Base-by-base conservation (phyloP, 129 eudicot species). In the Tagetes patula region DNA sequence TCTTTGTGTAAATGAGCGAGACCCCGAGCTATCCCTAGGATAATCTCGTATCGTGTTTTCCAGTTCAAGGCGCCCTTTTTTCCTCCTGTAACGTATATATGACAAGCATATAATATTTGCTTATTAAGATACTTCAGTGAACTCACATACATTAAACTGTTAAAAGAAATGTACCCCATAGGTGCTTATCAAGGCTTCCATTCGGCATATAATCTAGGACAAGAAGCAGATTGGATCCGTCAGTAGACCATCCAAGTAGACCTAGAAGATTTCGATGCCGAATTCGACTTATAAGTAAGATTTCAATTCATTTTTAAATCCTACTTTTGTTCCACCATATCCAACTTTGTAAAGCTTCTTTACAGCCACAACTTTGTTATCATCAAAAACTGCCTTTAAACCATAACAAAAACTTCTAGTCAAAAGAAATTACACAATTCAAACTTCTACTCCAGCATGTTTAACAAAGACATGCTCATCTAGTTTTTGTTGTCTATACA, bases 1-100 rank as follows among this genome's bases (percentile, higher is more conserved):
- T 59, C 65, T 3, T 59, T 33, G 40, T 59, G 65, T 59, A 59
- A 41, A 33, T 59, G 65, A 8, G 65, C 39, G 4, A 59, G 14
- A 59, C 65, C 65, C 7, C 41, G n/a, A 59, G 65, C 65, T 59
- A 59, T 34, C 65, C 65, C 65, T 9, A 59, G 9, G 42, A 59
- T 59, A 12, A 59, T 59, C 2, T 59, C 39, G 11, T 59, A 59
- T 34, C 65, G 41, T 33, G n/a, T 33, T 34, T 59, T 34, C 65
- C 65, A 59, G 40, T 11, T 33, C 37, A 59, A 5, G 27, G 38
- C 0, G 1, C 65, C 65, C 42, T 10, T 59, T 11, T 34, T 33
- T 59, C 14, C 41, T 59, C 65, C 65, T 59, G 32, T 33, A 20
- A 33, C 33, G 11, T 8, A 32, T 3, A 59, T 59, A 59, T 59